A percentile compares a stretch with the other conserved stretches of the same genome.
phyloP scores from a whole-genome alignment of 192 early-diverging fungal genomes.

The Umbelopsis isabellina region DNA sequence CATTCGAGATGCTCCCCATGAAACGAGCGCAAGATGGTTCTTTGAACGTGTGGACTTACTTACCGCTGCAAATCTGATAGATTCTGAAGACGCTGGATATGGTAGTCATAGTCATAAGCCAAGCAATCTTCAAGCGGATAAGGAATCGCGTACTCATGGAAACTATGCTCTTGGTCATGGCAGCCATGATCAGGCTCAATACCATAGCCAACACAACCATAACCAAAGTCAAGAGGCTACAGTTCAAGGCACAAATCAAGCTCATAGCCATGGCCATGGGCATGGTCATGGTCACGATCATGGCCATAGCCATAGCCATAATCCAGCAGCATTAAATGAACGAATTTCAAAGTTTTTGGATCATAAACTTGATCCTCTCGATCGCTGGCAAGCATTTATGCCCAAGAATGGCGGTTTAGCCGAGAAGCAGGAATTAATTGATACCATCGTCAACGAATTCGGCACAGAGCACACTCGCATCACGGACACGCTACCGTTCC shows the following conservation, averaged over 20 bases:
- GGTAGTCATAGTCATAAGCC: background rate
- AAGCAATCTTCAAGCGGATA: background rate
- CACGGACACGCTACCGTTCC: background rate
- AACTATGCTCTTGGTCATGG: background rate
- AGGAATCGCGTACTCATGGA: background rate
- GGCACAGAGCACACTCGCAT: background rate
- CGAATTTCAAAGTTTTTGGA: background rate
- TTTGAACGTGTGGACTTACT: background rate
- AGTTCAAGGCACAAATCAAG: background rate
- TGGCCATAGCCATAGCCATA: no score
- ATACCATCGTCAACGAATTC: background rate
- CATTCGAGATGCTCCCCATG: background rate
- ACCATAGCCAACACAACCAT: background rate
- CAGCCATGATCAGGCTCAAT: background rate
- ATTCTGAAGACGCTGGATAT: background rate
- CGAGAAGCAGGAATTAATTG: background rate
- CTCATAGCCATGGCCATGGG: background rate
- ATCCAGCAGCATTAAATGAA: background rate
- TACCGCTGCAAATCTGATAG: background rate
- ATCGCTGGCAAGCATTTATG: background rate
- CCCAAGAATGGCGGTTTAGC: background rate
- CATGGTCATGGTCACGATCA: background rate
- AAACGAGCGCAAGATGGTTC: background rate
- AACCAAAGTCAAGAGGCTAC: background rate
- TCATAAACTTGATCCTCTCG: background rate